Evolutionary conservation across 2,329 filamentous ascomycete genomes (phyloP).

Genomic region (Cytospora paraplurivora): DNA sequence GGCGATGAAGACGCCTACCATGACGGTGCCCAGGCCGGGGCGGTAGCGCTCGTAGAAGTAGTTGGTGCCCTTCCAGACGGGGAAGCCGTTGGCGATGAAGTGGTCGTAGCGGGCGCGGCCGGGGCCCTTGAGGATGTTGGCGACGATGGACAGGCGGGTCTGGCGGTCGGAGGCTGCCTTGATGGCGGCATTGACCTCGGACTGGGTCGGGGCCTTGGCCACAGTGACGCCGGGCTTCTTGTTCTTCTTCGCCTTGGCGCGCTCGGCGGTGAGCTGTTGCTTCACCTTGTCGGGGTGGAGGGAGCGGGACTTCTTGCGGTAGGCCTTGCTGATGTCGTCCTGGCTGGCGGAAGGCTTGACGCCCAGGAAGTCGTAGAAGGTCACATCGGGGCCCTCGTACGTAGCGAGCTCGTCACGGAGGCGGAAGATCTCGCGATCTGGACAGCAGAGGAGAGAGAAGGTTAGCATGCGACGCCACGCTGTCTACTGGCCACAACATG

Average conservation of each 20-base stretch:
- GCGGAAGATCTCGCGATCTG: constrained; percentile 97
- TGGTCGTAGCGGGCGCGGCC: constrained; percentile 89
- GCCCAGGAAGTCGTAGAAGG: constrained; percentile 94
- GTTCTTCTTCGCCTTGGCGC: constrained; percentile 54
- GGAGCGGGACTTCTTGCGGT: constrained; percentile 80
- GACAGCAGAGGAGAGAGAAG: constrained; percentile 15
- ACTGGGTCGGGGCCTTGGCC: constrained; percentile 69
- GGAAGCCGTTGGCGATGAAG: constrained; percentile 91
- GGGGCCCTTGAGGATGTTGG: constrained; percentile 80
- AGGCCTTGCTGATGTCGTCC: constrained; percentile 91
- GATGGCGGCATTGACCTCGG: constrained; percentile 75
- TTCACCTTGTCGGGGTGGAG: constrained; percentile 96
- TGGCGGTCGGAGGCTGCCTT: constrained; percentile 84
- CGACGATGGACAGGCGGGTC: constrained; percentile 80
- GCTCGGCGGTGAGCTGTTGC: constrained; percentile 75
- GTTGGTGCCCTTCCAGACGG: constrained; percentile 92
- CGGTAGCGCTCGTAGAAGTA: constrained; percentile 98
- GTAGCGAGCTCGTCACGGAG: constrained; percentile 82
- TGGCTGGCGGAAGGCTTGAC: constrained; percentile 72
- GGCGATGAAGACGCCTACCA: constrained; percentile 78
- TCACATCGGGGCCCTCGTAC: constrained; percentile 74
- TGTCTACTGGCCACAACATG: constrained; percentile 13
- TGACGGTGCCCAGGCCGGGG: constrained; percentile 82
- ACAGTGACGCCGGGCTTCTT: constrained; percentile 65
- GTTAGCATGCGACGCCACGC: constrained; percentile 2